Conservation (phyloP, 192 early-diverging fungal genomes). For the Blastocladiella britannica region DNA sequence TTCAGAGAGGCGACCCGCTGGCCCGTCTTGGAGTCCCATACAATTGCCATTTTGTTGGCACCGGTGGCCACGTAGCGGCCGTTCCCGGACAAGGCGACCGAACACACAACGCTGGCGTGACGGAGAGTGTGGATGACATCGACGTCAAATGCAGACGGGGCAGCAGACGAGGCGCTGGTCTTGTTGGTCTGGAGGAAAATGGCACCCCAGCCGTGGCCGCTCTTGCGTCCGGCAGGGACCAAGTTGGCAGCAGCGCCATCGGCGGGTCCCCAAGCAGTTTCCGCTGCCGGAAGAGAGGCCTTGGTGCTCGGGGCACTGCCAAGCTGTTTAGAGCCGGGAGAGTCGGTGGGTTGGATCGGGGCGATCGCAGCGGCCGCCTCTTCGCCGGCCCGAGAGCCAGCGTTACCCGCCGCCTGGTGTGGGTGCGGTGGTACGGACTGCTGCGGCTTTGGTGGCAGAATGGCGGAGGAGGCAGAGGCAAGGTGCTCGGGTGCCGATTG, state of each 20-base stretch:
- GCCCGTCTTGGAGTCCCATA: slow-evolving; percentile 68
- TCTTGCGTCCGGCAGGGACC: slow-evolving; percentile 21
- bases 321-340: slow-evolving; percentile 10
- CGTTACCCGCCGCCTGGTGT: no score
- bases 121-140: slow-evolving; percentile 24
- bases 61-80: slow-evolving; percentile 83
- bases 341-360: not conserved
- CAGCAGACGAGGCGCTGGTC: slow-evolving; percentile 9
- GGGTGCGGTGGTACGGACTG: no score
- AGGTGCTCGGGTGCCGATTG: no score
- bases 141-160: slow-evolving; percentile 10
- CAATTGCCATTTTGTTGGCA: slow-evolving; percentile 71
- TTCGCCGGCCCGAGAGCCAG: no score
- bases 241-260: slow-evolving; percentile 40
- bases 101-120: slow-evolving; percentile 82
- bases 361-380: slow-evolving; percentile 1
- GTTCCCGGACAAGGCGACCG: slow-evolving; percentile 83
- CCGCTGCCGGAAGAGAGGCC: slow-evolving; percentile 16
- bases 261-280: slow-evolving; percentile 39
- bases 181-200: slow-evolving; percentile 1
- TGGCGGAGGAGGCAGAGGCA: no score
- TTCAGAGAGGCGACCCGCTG: slow-evolving; percentile 20
- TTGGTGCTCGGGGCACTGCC: not conserved
- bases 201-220: slow-evolving; percentile 17
- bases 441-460: no score